Evolutionary conservation across 2,329 filamentous ascomycete genomes (phyloP), one percentile per base, ranked within the genome.

Genomic region (Chaetothyriales sp.): DNA sequence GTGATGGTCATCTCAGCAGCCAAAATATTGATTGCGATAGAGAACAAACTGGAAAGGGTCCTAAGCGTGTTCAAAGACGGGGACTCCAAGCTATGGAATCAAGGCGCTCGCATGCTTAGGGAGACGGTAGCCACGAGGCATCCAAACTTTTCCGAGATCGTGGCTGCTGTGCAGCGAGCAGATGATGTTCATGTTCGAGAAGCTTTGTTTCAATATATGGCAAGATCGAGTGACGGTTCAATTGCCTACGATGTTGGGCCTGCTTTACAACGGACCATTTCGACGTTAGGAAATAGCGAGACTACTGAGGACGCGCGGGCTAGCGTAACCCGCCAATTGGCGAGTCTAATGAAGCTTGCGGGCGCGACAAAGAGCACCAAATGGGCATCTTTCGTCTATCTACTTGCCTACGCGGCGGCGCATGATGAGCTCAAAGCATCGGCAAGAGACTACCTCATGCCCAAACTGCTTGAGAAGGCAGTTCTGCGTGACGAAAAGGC

Each of bases 1-100:
- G 74, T 98, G 22, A 79, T 94, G 29, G 86, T 85, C 1, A 83
- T 97, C 62, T 94, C 95, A 58, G 84, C 85, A 0, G 78, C 89
- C 9, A 82, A 89, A 2, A 78, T 97, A 19, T 73, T 98, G 28
- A 82, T 86, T 0, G 70, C 86, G 2, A 81, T 88, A 0, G 80
- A 97, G 46, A 78, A 84, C 57, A 98, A 98, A 67, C 71, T 98
- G 18, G 73, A 77, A 4, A 65, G 65, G 2, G 80, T 84, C 0
- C 63, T 89, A 40, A 73, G 75, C 50, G 76, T 84, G 63, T 80
- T 87, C 61, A 71, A 68, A 46, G 68, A 64, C 54, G 75, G 74
- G 47, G 64, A 66, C 5, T 70, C 69, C 18, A 62, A 70, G 33
- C 68, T 82, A 1, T 95, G 89, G 89, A 69, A 72, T 4, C 81